phyloP scores from a whole-genome alignment of 345 rosid species.

The Atalantia buxifolia region DNA sequence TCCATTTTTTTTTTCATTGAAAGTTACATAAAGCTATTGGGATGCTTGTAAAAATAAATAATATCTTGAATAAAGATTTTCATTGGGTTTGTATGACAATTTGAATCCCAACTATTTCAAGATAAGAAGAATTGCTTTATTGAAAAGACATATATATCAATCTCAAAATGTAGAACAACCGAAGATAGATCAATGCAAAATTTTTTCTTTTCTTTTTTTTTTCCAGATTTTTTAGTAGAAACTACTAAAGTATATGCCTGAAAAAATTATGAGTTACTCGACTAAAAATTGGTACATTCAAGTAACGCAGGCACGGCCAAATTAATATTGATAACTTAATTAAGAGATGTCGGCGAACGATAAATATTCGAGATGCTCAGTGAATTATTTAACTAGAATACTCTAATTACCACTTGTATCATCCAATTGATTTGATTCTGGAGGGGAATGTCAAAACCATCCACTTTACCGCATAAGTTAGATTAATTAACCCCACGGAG shows the following conservation, averaged over 20 bases:
- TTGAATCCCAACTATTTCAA: background rate
- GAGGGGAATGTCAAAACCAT: slow-evolving; percentile 16
- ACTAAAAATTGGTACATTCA: slow-evolving; percentile 24
- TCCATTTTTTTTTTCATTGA: slow-evolving; percentile 11
- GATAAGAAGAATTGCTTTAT: slow-evolving; percentile 12
- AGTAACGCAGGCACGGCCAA: slow-evolving; percentile 24
- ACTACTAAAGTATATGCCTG: slow-evolving; percentile 26
- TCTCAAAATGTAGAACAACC: background rate
- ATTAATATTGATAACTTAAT: slow-evolving; percentile 20
- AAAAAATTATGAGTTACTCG: slow-evolving; percentile 4
- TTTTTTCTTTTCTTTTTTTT: background rate
- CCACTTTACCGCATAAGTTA: slow-evolving; percentile 12
- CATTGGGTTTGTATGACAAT: background rate
- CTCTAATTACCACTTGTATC: slow-evolving; percentile 8
- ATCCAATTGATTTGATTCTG: slow-evolving; percentile 20
- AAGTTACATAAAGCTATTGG: slow-evolving; percentile 15
- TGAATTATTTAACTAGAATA: background rate
- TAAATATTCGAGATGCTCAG: slow-evolving; percentile 27
- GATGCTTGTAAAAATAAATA: background rate
- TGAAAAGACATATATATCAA: background rate
- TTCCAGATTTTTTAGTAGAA: background rate
- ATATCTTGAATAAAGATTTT: background rate
- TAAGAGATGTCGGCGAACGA: slow-evolving; percentile 14
- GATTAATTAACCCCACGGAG: slow-evolving; percentile 4
- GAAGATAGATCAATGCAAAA: slow-evolving; percentile 7